Base-by-base conservation (phyloP, 495 filamentous ascomycete genomes). In the Hyaloscypha hepaticicola region DNA sequence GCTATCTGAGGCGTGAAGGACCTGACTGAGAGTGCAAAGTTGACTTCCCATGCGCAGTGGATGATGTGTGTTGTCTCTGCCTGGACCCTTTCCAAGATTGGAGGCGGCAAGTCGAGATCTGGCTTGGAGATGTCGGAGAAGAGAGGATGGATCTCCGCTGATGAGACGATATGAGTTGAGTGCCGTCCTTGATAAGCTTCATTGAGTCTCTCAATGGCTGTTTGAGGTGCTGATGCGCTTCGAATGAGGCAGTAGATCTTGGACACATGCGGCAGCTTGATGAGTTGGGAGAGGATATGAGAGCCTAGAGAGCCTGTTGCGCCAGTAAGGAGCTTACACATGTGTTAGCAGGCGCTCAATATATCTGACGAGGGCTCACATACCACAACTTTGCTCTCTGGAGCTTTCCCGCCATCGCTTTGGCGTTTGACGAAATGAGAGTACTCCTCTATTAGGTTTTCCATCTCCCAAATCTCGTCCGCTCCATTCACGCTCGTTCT, bases 1-100 rank as follows among this genome's bases (percentile, higher is more conserved):
- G 77, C 74, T 61, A 90, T 80, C 62, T 82, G 82, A 33, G 83
- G 78, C 67, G n/a, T 64, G 26, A 79, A 82, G 67, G 88, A 88
- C 25, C 66, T 69, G 60, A 78, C 80, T 9, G 75, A 70, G 65
- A 85, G 75, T 58, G 82, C 86, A 76, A 90, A 90, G 71, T 90
- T 89, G 31, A 90, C 87, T 6, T 82, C 79, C 87, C 87, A 90
- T 27, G 87, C 88, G 19, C 80, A 77, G 70, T 90, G 88, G 50
- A 86, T 80, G 29, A 86, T 78, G 26, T 77, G 72, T 3, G 81
- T 80, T 3, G 79, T 73, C 0, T 74, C 72, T 6, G 72, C 58
- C 11, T 69, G 67, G 63, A 86, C 53, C 64, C 52, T 61, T 27
- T 25, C 21, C 27, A 59, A 49, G 50, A 28, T 53, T 62, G 14